A percentile compares a stretch with the other conserved stretches of the same genome.
Evolutionary conservation across 768 basidiomycete genomes (phyloP).

Genomic region (Boletus reticulatus): DNA sequence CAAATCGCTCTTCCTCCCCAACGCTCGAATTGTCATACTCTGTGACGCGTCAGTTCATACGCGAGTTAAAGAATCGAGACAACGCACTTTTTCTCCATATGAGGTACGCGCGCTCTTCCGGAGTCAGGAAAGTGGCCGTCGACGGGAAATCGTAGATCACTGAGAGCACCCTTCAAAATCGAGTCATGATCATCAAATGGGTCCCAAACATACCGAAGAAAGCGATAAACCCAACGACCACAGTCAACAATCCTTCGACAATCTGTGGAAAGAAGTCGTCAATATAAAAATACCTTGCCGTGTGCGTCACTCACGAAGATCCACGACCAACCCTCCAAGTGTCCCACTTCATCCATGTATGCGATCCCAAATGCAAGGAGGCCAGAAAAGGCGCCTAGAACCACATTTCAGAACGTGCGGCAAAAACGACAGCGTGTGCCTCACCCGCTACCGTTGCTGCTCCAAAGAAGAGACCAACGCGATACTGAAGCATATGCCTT

Average conservation of each 20-base stretch:
- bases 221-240: constrained; percentile 52
- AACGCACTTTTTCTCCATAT: constrained; percentile 17
- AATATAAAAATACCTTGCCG: not conserved
- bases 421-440: not conserved
- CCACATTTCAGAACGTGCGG: not conserved
- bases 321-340: constrained; percentile 62
- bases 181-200: not conserved
- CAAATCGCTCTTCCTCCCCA: constrained; percentile 52
- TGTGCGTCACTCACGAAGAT: constrained; percentile 48
- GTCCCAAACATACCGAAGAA: constrained; percentile 40
- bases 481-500: constrained; percentile 55
- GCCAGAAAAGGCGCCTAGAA: constrained; percentile 53
- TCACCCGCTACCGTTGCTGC: constrained; percentile 59
- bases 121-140: constrained; percentile 17
- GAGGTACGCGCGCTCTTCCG: constrained; percentile 16
- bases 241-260: constrained; percentile 50
- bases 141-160: constrained; percentile 53
- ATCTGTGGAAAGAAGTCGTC: constrained; percentile 1
- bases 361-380: constrained; percentile 54
- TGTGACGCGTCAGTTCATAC: constrained; percentile 48
- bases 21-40: constrained; percentile 34
- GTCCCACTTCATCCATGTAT: constrained; percentile 46
- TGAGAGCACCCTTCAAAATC: constrained; percentile 16
- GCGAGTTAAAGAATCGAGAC: constrained; percentile 26
- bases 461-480: constrained; percentile 63